Conservation (phyloP, 2,329 filamentous ascomycete genomes). For the Rutstroemia sydowiana region DNA sequence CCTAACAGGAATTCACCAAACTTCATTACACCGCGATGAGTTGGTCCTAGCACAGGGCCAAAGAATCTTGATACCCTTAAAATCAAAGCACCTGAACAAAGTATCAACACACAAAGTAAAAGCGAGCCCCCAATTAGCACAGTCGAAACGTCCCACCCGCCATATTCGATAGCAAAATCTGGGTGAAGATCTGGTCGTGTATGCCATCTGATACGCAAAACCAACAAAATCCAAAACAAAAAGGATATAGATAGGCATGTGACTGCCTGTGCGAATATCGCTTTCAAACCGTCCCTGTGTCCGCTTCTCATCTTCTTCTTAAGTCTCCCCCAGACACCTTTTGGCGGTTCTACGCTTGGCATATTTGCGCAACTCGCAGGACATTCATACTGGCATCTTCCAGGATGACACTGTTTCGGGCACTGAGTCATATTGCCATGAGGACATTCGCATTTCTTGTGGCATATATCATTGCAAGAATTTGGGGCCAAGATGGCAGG, state of each 20-base stretch:
- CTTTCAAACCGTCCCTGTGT: background rate
- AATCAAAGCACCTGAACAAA: background rate
- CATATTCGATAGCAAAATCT: background rate
- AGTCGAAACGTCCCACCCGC: rapidly evolving
- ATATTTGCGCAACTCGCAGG: background rate
- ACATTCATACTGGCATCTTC: conserved; percentile 14
- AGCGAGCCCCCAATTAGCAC: background rate
- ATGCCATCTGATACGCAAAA: conserved; percentile 6
- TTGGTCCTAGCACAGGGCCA: too few species aligned
- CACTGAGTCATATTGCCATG: conserved; percentile 11
- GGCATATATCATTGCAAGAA: conserved; percentile 11
- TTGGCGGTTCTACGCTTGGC: background rate
- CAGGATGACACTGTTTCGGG: conserved; percentile 16
- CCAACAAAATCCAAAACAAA: background rate
- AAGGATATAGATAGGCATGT: background rate
- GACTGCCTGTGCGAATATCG: background rate
- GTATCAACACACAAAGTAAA: background rate
- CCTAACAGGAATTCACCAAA: too few species aligned
- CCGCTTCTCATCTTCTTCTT: background rate
- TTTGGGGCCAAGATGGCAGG: conserved; percentile 2
- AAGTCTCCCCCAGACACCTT: conserved; percentile 10
- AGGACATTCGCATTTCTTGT: conserved; percentile 2
- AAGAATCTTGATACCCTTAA: too few species aligned
- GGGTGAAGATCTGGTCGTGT: conserved; percentile 12
- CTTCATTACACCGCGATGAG: too few species aligned